Evolutionary conservation across 768 basidiomycete genomes (phyloP).

Genomic region (Podaxis sp.): DNA sequence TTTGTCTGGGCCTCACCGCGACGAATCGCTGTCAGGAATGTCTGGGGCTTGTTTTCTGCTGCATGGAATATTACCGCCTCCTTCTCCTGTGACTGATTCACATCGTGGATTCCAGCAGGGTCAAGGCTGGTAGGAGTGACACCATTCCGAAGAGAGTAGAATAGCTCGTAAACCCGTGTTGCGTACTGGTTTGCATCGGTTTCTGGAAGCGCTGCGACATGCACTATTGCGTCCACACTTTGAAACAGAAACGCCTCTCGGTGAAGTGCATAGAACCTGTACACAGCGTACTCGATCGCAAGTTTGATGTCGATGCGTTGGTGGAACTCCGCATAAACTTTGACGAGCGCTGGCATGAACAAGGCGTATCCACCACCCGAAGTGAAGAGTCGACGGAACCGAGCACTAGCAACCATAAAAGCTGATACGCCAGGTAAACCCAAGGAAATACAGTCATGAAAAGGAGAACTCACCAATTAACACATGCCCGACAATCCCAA

Average conservation of each 20-base stretch:
- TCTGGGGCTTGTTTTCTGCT: conserved; percentile 73
- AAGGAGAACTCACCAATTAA: conserved; percentile 56
- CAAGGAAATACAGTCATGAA: not conserved
- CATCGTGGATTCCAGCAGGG: conserved; percentile 64
- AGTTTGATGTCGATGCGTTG: conserved; percentile 54
- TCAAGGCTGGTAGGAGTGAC: conserved; percentile 44
- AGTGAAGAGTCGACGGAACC: conserved; percentile 75
- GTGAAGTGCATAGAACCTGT: conserved; percentile 74
- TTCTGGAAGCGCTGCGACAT: conserved; percentile 48
- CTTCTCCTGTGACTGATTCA: conserved; percentile 63
- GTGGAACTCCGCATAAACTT: conserved; percentile 66
- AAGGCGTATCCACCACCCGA: conserved; percentile 71
- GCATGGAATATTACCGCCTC: conserved; percentile 69
- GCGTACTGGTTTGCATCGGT: conserved; percentile 54
- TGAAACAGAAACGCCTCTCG: conserved; percentile 76
- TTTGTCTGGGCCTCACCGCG: conserved; percentile 42
- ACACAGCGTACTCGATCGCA: conserved; percentile 71
- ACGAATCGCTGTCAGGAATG: conserved; percentile 58
- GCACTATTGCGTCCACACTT: conserved; percentile 60
- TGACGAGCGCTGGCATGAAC: conserved; percentile 73
- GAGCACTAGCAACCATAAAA: conserved; percentile 72
- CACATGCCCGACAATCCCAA: conserved; percentile 74
- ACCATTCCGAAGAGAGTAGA: conserved; percentile 54
- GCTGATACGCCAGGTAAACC: conserved; percentile 34
- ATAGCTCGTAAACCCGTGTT: conserved; percentile 54